Percentiles rank a stretch among this genome's conserved stretches.
Evolutionary conservation across 768 basidiomycete species (phyloP).

Genomic region (Cystoderma amianthinum): DNA sequence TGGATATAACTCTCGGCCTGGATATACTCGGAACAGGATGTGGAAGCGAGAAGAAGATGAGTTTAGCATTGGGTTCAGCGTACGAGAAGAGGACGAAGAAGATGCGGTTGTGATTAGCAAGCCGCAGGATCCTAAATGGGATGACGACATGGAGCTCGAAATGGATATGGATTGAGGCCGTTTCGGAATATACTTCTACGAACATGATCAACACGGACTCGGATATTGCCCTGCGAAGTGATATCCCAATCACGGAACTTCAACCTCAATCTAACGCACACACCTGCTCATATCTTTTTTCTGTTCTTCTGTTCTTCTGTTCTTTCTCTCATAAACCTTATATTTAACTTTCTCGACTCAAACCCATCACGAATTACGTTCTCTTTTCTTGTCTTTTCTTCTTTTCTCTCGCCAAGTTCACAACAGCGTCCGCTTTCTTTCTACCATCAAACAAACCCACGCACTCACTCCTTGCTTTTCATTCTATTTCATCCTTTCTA

Average conservation of each 20-base stretch:
- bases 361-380: neutral
- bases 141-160: slow-evolving; percentile 4
- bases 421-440: neutral
- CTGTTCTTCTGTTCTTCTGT: slow-evolving; percentile 1
- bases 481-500: neutral
- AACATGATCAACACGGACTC: neutral
- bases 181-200: no score
- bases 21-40: slow-evolving; percentile 9
- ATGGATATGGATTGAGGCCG: slow-evolving; percentile 5
- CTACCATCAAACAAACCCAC: neutral
- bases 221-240: neutral
- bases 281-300: neutral
- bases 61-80: slow-evolving; percentile 2
- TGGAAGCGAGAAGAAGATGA: slow-evolving; percentile 7
- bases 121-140: slow-evolving; percentile 4
- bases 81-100: slow-evolving; percentile 4
- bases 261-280: neutral
- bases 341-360: neutral
- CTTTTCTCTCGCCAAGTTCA: neutral
- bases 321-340: neutral
- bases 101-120: slow-evolving; percentile 7
- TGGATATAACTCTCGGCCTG: slow-evolving; percentile 6
- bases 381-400: neutral
- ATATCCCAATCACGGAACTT: no score
- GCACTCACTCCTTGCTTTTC: neutral